phyloP scores from a whole-genome alignment of 2,329 filamentous ascomycete genomes.

The Fusarium drepaniforme region DNA sequence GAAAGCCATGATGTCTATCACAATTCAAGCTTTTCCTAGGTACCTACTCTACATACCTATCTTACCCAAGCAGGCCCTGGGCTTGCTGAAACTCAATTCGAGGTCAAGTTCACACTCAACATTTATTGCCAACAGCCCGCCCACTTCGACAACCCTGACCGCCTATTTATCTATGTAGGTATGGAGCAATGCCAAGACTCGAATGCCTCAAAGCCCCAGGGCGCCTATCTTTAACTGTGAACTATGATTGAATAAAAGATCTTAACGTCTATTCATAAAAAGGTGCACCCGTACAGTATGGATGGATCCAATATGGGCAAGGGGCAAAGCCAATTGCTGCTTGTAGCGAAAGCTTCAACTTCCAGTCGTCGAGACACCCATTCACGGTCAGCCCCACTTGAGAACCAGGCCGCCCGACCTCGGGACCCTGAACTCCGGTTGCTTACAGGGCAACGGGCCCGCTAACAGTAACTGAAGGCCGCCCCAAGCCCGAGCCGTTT shows the following conservation, averaged over 20 bases:
- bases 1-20: neutral
- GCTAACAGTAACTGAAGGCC: slow-evolving; percentile 16
- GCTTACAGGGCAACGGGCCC: neutral
- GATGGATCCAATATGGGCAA: neutral
- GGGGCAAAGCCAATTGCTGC: neutral
- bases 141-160: neutral
- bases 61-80: neutral
- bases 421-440: neutral
- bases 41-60: neutral
- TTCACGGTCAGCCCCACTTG: neutral
- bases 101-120: neutral
- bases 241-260: too few relatives aligned
- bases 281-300: too few relatives aligned
- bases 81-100: neutral
- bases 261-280: neutral
- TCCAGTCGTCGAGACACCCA: neutral
- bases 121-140: neutral
- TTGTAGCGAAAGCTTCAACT: neutral
- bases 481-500: slow-evolving; percentile 8
- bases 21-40: neutral
- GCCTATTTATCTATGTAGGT: neutral
- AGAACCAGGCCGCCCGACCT: neutral
- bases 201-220: neutral
- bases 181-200: neutral
- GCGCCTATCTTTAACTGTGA: neutral